Base-by-base conservation (phyloP, 441 rosid species). In the Cnidoscolus chayamansa region DNA sequence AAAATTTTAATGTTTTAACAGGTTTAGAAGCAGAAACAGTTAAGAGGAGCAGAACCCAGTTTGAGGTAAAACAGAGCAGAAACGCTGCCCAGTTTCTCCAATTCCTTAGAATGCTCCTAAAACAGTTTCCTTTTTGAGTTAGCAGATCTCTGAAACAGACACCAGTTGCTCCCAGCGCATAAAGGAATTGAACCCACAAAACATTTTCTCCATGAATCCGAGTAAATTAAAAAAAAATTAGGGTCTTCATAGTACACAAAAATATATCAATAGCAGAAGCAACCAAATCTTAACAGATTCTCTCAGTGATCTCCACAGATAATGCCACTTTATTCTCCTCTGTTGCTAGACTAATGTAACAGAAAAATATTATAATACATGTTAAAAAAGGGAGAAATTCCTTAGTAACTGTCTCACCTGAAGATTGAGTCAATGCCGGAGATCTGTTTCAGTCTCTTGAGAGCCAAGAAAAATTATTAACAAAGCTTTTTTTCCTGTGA, bases 341-440 rank as follows among this genome's bases (percentile, higher is more conserved):
- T 63, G 77, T 81, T 78, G 67, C 67, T 65, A 67, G 63, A 67
- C 77, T 77, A 53, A 80, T 40, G 59, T 5, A 31, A 57, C 64
- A 68, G 62, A 75, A 77, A 25, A 54, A 72, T 37, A 20, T 59
- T 59, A 56, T 30, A 49, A 67, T 32, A 59, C 2, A 48, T 1
- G 12, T 40, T 1, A 11, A 50, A 48, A 76, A 47, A n/a, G 40
- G 6, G 54, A 0, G 4, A 51, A 51, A 40, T 49, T 66, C 20
- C 11, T 54, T 47, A 47, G 43, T 19, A 60, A 19, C 57, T 19
- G 67, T 61, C 40, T 80, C 74, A 87, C 90, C 90, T 47, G 76
- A 64, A 65, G 78, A 82, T 61, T 35, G 76, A 80, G 86, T 86
- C 90, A 86, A 84, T 83, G 89, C 81, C 31, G 84, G 82, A 86